Conservation (phyloP, 1,284 basidiomycete species). For the Laetiporus sulphureus region DNA sequence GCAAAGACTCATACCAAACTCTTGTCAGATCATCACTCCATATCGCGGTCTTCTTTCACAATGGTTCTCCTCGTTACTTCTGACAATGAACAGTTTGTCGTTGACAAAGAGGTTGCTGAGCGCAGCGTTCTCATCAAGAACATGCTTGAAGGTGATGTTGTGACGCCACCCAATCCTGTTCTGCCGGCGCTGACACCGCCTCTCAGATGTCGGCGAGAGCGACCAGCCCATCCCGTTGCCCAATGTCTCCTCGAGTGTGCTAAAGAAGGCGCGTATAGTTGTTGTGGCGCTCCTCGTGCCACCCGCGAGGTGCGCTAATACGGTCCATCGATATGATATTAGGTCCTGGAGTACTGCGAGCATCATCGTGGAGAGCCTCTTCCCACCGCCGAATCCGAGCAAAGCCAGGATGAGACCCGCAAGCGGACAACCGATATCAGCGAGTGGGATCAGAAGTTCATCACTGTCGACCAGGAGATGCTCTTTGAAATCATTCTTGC, state of each 20-base stretch:
- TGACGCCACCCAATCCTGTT: slow-evolving; percentile 5
- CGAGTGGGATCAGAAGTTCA: slow-evolving; percentile 99
- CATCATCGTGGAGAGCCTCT: slow-evolving; percentile 96
- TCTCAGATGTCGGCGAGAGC: slow-evolving; percentile 84
- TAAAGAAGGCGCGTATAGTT: slow-evolving; percentile 76
- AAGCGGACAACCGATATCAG: slow-evolving; percentile 96
- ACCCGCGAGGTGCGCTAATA: neutral
- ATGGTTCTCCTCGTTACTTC: slow-evolving; percentile 87
- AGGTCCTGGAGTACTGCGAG: slow-evolving; percentile 99
- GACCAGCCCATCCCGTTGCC: slow-evolving; percentile 94
- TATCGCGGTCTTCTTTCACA: slow-evolving; percentile 14
- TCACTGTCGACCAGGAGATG: slow-evolving; percentile 95
- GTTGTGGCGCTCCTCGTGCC: slow-evolving; percentile 3
- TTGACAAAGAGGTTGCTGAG: slow-evolving; percentile 93
- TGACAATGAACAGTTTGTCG: slow-evolving; percentile 92
- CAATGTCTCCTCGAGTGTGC: slow-evolving; percentile 92
- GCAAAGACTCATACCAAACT: too few species aligned
- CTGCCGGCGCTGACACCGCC: slow-evolving; percentile 2
- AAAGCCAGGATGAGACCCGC: slow-evolving; percentile 86
- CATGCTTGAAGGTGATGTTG: slow-evolving; percentile 88
- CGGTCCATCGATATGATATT: slow-evolving; percentile 9
- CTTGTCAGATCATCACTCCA: neutral
- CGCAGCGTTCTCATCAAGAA: slow-evolving; percentile 97
- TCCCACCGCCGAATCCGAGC: slow-evolving; percentile 79
- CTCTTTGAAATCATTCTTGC: slow-evolving; percentile 99